Evolutionary conservation across 1,139 yeast species (phyloP).

Genomic region (Dujonia santamariae): DNA sequence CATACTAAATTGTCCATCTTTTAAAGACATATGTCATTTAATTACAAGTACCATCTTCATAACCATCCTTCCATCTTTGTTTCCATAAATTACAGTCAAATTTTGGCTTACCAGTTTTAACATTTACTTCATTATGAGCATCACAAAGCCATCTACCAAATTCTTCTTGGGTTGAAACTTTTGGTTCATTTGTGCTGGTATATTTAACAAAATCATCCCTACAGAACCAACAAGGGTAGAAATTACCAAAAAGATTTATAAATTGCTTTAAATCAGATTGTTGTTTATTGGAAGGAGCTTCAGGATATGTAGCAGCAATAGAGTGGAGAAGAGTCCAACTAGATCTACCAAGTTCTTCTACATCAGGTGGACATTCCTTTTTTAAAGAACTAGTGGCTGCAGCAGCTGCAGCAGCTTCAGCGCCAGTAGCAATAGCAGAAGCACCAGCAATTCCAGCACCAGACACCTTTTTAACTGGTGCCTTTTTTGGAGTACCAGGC

Average conservation of each 20-base stretch:
- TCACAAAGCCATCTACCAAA: slow-evolving; percentile 91
- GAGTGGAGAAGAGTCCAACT: slow-evolving; percentile 94
- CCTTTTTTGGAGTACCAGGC: slow-evolving; percentile 13
- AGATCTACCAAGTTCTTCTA: slow-evolving; percentile 72
- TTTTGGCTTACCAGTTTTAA: slow-evolving; percentile 75
- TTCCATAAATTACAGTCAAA: slow-evolving; percentile 91
- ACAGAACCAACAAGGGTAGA: slow-evolving; percentile 95
- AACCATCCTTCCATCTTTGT: slow-evolving; percentile 85
- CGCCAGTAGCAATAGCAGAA: no score
- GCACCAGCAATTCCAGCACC: not conserved
- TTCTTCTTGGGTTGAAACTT: slow-evolving; percentile 67
- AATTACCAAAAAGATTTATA: slow-evolving; percentile 64
- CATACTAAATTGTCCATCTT: no score
- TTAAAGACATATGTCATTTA: no score
- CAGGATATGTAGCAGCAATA: slow-evolving; percentile 88
- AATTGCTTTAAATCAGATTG: slow-evolving; percentile 74
- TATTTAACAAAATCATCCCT: slow-evolving; percentile 79
- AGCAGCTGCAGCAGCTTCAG: no score
- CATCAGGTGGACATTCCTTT: slow-evolving; percentile 83
- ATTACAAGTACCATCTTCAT: slow-evolving; percentile 48
- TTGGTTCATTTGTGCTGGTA: slow-evolving; percentile 59
- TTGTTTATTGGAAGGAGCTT: slow-evolving; percentile 54
- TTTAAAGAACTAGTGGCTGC: slow-evolving; percentile 16
- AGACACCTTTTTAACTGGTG: slow-evolving; percentile 3
- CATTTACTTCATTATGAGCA: slow-evolving; percentile 90